Evolutionary conservation across 768 basidiomycete genomes (phyloP).

Genomic region (Dioszegia hungarica): DNA sequence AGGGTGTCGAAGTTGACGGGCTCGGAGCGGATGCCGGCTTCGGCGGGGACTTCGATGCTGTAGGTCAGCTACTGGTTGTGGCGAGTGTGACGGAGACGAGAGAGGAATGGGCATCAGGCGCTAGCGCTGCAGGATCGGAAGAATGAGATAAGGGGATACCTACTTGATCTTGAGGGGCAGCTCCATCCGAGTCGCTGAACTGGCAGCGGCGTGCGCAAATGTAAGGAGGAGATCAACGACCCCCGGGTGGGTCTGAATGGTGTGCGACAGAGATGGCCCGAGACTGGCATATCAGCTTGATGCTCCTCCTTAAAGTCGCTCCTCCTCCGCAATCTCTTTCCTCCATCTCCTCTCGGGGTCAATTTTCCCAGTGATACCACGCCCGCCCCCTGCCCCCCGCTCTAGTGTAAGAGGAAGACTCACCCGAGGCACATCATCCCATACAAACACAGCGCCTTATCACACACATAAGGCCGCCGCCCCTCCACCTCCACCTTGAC

Average conservation of each 20-base stretch:
- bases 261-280: constrained; percentile 31
- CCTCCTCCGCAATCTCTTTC: too few species aligned
- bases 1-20: constrained; percentile 16
- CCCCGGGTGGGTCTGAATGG: constrained; percentile 23
- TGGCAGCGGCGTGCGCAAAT: constrained; percentile 27
- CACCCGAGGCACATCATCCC: constrained; percentile 27
- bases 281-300: constrained; percentile 8
- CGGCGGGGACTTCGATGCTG: constrained; percentile 17
- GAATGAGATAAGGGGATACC: too few species aligned
- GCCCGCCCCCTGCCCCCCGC: too few species aligned
- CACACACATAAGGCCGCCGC: constrained; percentile 31
- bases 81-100: background rate
- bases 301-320: background rate
- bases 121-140: too few species aligned
- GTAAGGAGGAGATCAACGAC: constrained; percentile 31
- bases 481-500: constrained; percentile 17
- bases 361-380: too few species aligned
- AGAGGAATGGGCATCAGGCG: too few species aligned
- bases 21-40: constrained; percentile 4
- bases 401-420: too few species aligned
- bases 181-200: constrained; percentile 23
- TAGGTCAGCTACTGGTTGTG: constrained; percentile 1
- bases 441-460: constrained; percentile 26
- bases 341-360: too few species aligned
- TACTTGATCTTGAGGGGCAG: constrained; percentile 24